A percentile compares a stretch with the other conserved stretches of the same genome.
These are phyloP conservation scores for Cutaneotrichosporon mucoides DNA, from an alignment of 1,284 basidiomycete genomes.

Conservation along the genomic window DNA sequence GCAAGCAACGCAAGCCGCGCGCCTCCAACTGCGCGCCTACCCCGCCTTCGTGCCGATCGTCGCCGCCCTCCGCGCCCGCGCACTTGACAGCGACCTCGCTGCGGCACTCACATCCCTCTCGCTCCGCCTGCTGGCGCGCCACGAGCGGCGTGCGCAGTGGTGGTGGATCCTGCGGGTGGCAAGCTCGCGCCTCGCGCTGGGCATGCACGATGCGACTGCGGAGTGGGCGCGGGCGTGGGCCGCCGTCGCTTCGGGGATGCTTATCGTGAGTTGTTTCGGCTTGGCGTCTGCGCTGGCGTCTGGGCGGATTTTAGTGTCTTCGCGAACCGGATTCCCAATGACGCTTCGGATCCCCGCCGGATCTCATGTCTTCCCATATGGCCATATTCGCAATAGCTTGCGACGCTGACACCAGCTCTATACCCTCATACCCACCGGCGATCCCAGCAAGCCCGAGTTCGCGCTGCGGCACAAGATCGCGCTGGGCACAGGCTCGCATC, in stretches of 20 bases:
- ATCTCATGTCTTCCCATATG: no score
- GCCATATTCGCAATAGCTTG: no score
- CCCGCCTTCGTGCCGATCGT: slow-evolving; percentile 5
- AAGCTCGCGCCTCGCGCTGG: not conserved
- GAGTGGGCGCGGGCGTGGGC: slow-evolving; percentile 27
- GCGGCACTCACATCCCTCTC: slow-evolving; percentile 27
- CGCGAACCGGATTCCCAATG: no score
- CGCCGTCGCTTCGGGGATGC: slow-evolving; percentile 23
- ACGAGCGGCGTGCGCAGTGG: slow-evolving; percentile 32
- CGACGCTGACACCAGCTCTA: slow-evolving; percentile 16
- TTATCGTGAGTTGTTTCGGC: slow-evolving; percentile 23
- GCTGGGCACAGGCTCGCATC: not conserved
- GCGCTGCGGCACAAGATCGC: slow-evolving; percentile 17
- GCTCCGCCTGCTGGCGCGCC: slow-evolving; percentile 19
- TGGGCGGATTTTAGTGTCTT: no score
- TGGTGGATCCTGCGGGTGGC: slow-evolving; percentile 32
- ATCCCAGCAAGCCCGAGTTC: slow-evolving; percentile 9
- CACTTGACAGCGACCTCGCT: slow-evolving; percentile 38
- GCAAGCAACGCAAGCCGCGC: slow-evolving; percentile 23
- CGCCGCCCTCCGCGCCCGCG: slow-evolving; percentile 19
- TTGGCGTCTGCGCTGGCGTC: no score
- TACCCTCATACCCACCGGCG: slow-evolving; percentile 8
- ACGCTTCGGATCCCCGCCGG: no score
- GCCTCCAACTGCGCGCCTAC: slow-evolving; percentile 5
- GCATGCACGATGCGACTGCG: not conserved